phyloP scores from a whole-genome alignment of 495 filamentous ascomycete genomes.

The Talaromyces thailandensis region DNA sequence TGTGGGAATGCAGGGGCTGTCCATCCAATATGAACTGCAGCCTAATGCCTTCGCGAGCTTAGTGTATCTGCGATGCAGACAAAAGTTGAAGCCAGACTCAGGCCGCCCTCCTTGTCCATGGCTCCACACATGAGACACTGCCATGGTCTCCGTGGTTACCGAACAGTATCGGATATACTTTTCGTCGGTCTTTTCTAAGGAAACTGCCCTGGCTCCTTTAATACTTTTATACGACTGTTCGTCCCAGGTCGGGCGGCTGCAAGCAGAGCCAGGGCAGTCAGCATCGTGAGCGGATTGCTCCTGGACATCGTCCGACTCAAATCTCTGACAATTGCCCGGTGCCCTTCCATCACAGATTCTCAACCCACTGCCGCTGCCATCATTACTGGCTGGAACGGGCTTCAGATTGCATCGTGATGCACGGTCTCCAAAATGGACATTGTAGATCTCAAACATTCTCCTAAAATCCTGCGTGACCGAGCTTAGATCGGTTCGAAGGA shows the following conservation, averaged over 20 bases:
- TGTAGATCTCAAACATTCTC: neutral
- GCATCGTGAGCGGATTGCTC: conserved; percentile 10
- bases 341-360: conserved; percentile 8
- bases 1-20: conserved; percentile 17
- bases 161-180: conserved; percentile 7
- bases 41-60: conserved; percentile 8
- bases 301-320: conserved; percentile 8
- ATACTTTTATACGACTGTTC: conserved; percentile 8
- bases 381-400: neutral
- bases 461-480: neutral
- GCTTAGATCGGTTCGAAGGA: neutral
- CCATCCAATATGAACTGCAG: conserved; percentile 20
- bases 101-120: conserved; percentile 17
- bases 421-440: neutral
- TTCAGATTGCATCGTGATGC: neutral
- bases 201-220: conserved; percentile 9
- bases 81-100: conserved; percentile 12
- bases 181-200: neutral
- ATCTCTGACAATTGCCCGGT: conserved; percentile 9
- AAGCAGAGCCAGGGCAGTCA: conserved; percentile 5
- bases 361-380: neutral
- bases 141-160: conserved; percentile 8
- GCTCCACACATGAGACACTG: conserved; percentile 22
- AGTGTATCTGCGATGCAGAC: conserved; percentile 13
- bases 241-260: conserved; percentile 9